Evolutionary conservation across 2,329 filamentous ascomycete species (phyloP), one percentile per base, ranked within the genome.

Genomic region (Xylariaceae sp.): DNA sequence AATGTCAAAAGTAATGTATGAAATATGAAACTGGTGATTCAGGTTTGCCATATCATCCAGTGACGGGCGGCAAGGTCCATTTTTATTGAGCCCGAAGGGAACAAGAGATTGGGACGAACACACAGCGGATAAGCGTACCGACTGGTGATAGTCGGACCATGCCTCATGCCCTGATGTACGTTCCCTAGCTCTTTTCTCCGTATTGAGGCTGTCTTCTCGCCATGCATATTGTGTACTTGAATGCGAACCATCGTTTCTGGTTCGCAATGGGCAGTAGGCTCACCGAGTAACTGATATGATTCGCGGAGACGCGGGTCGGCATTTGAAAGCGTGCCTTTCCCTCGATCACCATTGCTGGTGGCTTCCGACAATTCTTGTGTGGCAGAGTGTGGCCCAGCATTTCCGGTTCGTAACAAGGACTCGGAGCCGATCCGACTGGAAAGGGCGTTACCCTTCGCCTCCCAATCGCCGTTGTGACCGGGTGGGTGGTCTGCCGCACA

Each of bases 21-120:
- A 35, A 41, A 44, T 8, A 32, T 29, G 40, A 19, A n/a, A 4
- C 30, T 7, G 2, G 9, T 31, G 11, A 19, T 7, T 19, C 8
- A 3, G 30, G 5, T 35, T 6, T 7, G n/a, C 31, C 2, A 9
- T 3, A 7, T 6, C 2, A 40, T 8, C 3, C 3, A 56, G 32
- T 4, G 40, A 4, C 35, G 19, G 39, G 39, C 11, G 30, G 12
- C 41, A 7, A 12, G 11, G n/a, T 31, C 29, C 31, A 47, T 57
- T 57, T 57, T 53, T 31, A 53, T 42, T 12, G 8, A 50, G 27
- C 5, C 9, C 5, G 12, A 34, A 47, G 45, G 44, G 45, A 42
- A 26, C 11, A 4, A 32, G 50, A 37, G 37, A 46, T 44, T 39
- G 27, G n/a, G 19, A 40, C 11, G n/a, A 19, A 45, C 9, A 31